Percentiles rank a stretch among this genome's conserved stretches.
phyloP scores from a whole-genome alignment of 2,329 filamentous ascomycete genomes.

The Colletotrichum sp. region DNA sequence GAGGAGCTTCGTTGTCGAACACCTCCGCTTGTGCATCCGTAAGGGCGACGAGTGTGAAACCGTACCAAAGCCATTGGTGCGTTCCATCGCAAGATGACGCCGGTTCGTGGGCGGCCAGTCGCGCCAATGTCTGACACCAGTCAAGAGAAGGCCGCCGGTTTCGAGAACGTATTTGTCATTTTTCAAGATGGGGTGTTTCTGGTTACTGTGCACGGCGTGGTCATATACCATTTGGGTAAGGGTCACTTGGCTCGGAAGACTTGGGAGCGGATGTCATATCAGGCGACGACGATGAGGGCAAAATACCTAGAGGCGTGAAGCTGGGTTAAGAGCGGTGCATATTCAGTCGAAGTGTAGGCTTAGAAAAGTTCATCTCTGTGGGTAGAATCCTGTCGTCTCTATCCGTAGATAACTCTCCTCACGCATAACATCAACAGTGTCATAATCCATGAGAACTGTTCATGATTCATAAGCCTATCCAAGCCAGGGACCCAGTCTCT shows the following conservation, averaged over 20 bases:
- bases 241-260: rapidly evolving
- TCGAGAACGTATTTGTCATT: neutral
- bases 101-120: neutral
- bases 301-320: neutral
- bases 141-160: neutral
- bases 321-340: no score
- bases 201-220: rapidly evolving
- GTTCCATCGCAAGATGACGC: neutral
- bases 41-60: neutral
- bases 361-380: neutral
- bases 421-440: neutral
- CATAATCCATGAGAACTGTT: neutral
- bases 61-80: neutral
- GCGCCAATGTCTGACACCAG: neutral
- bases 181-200: neutral
- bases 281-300: neutral
- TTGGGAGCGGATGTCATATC: neutral
- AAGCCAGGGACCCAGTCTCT: neutral
- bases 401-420: neutral
- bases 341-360: neutral
- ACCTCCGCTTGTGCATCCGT: neutral
- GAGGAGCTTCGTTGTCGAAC: neutral
- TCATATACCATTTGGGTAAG: rapidly evolving
- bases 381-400: neutral
- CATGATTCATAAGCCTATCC: neutral